Base-by-base conservation (phyloP, 108 stramenopile genomes). In the Skeletonema menzelii region DNA sequence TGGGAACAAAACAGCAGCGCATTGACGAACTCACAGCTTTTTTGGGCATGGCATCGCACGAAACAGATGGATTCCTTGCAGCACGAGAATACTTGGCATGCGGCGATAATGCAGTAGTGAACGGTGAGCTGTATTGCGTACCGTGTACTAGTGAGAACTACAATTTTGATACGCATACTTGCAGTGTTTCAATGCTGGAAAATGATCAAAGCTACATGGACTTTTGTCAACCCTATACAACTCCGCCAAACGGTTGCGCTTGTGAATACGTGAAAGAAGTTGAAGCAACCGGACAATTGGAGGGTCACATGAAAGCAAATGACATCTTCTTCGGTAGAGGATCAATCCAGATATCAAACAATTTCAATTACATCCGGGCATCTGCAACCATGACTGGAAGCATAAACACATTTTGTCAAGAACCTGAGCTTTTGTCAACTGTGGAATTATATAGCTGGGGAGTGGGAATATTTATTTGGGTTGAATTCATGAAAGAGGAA, bases 191-290 rank as follows among this genome's bases (percentile, higher is more conserved):
- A 59, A 63, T 76, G 66, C 27, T 76, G 34, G 67, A 44, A 6
- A 67, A 67, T 12, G 75, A 76, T 76, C 75, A 76, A 42, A 60
- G 49, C 15, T 76, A 75, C 59, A 37, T 67, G 53, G 35, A 62
- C 15, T 67, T 60, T 32, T 75, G 73, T 30, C 73, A 75, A 20
- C 73, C 73, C 1, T 75, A 65, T 44, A 75, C 73, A 12, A 61
- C 57, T 6, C 73, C 73, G 8, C 73, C 73, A 15, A 46, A 75
- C 26, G 73, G 73, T n/a, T 75, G 73, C 40, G 12, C 10, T 26
- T 75, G 73, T 46, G 65, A 75, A 34, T 66, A 75, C 47, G 59
- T 75, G 32, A 75, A 75, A 49, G 62, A 75, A 61, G 65, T 75
- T 35, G 73, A 75, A 75, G n/a, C 65, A 19, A 56, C 44, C 13